phyloP scores from a whole-genome alignment of 169 alveolate species.

The Babesia gibsoni region DNA sequence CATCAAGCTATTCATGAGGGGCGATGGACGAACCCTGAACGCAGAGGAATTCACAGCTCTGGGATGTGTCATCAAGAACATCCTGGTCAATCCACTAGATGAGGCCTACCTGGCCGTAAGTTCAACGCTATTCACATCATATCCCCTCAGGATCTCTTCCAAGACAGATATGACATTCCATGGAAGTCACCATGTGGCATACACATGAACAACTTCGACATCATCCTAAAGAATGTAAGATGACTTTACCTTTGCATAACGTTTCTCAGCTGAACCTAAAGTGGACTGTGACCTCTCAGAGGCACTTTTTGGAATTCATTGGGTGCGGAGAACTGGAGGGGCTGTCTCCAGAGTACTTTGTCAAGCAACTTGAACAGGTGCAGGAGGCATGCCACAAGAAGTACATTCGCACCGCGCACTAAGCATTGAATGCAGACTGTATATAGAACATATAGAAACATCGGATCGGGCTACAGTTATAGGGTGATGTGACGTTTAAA shows the following conservation, averaged over 20 bases:
- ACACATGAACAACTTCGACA: slow-evolving; percentile 31
- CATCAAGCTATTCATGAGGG: slow-evolving; percentile 40
- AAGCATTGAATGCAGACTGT: too few relatives aligned
- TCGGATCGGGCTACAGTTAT: too few relatives aligned
- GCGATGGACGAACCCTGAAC: slow-evolving; percentile 19
- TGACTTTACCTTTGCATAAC: neutral
- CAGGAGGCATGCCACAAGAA: slow-evolving; percentile 33
- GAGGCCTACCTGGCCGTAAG: slow-evolving; percentile 24
- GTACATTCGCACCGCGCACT: slow-evolving; percentile 6
- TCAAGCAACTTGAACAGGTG: slow-evolving; percentile 36
- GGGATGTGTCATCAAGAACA: slow-evolving; percentile 37
- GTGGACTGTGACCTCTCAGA: slow-evolving; percentile 47
- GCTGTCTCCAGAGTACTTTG: slow-evolving; percentile 55
- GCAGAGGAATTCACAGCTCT: slow-evolving; percentile 55
- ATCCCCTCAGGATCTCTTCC: slow-evolving; percentile 37
- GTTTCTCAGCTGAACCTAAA: slow-evolving; percentile 43
- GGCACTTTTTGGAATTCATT: slow-evolving; percentile 56
- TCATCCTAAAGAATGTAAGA: slow-evolving; percentile 28
- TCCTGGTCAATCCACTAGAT: slow-evolving; percentile 45
- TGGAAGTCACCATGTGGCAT: slow-evolving; percentile 61
- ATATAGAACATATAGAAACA: too few relatives aligned
- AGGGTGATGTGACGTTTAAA: too few relatives aligned
- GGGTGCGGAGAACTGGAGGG: slow-evolving; percentile 53
- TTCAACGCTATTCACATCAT: neutral
- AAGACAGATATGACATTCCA: slow-evolving; percentile 49